Base-by-base conservation (phyloP, 257 asterid species). In the Schizonepeta tenuifolia region DNA sequence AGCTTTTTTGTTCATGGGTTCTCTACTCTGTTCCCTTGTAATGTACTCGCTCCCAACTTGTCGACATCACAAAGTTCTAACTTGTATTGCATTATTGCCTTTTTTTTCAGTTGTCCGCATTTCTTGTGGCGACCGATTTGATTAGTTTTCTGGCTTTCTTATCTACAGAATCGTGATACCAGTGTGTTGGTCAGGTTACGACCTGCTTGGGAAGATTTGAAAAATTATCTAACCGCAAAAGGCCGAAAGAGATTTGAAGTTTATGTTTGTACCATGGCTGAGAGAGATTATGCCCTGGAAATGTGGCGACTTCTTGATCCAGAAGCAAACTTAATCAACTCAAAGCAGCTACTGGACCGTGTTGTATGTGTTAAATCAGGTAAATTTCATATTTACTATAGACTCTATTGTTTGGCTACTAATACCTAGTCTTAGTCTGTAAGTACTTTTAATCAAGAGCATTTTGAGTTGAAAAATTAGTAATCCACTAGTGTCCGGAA, bases 291-390 rank as follows among this genome's bases (percentile, higher is more conserved):
- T 78, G 99, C 99, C 64, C 84, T 95, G 85, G 99, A 95, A 82
- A 95, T 94, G 88, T 95, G 99, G 99, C 88, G 99, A 85, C 77
- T 95, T 76, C 97, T 95, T 63, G 99, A 95, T 79, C 99, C 99
- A 10, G 98, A 88, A 71, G 81, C 95, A 9, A 87, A 70, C 67
- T 80, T 95, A 74, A 95, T 95, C 73, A 85, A 79, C 71, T 75
- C 87, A 53, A 84, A 88, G 80, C 92, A 90, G 69, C 84, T 90
- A 43, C 74, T 78, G 81, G 90, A 92, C 72, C 98, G 99, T 76
- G 88, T 95, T 77, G 96, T 88, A 62, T 95, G 98, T 46, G 99
- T 95, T 46, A 88, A 88, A 88, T 80, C 96, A 83, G 99, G 99
- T 88, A 57, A 67, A 63, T 47, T 70, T 17, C 50, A 63, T 51